Evolutionary conservation across 768 basidiomycete genomes (phyloP).

Genomic region (Exidia glandulosa): DNA sequence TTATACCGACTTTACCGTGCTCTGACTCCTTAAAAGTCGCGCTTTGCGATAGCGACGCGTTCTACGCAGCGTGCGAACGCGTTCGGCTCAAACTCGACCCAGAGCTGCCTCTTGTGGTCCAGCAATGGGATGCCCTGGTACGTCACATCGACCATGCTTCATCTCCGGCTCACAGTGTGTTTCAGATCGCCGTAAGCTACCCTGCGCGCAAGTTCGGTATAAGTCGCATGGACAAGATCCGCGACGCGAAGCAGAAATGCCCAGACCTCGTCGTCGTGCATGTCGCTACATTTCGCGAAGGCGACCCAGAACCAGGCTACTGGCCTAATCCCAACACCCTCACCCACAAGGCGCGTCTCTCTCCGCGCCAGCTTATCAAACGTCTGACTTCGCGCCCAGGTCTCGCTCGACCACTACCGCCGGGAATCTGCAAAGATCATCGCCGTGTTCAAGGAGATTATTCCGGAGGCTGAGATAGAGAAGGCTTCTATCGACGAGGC

Average conservation of each 20-base stretch:
- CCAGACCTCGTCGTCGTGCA: conserved; percentile 79
- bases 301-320: conserved; percentile 78
- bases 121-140: conserved; percentile 69
- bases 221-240: conserved; percentile 69
- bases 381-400: conserved; percentile 30
- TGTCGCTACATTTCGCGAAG: conserved; percentile 83
- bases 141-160: neutral
- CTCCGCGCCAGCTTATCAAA: neutral
- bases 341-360: conserved; percentile 75
- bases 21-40: conserved; percentile 35
- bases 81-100: conserved; percentile 57
- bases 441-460: conserved; percentile 64
- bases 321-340: conserved; percentile 81
- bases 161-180: neutral
- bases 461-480: conserved; percentile 78
- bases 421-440: conserved; percentile 85
- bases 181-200: conserved; percentile 85
- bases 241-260: conserved; percentile 74
- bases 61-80: conserved; percentile 78
- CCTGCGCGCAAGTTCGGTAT: conserved; percentile 89
- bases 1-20: neutral
- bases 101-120: conserved; percentile 61
- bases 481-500: conserved; percentile 98
- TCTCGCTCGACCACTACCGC: conserved; percentile 88
- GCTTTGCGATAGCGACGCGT: conserved; percentile 86